Evolutionary conservation across 768 basidiomycete genomes (phyloP), one percentile per base, ranked within the genome.

Genomic region (Cystofilobasidium ferigula): DNA sequence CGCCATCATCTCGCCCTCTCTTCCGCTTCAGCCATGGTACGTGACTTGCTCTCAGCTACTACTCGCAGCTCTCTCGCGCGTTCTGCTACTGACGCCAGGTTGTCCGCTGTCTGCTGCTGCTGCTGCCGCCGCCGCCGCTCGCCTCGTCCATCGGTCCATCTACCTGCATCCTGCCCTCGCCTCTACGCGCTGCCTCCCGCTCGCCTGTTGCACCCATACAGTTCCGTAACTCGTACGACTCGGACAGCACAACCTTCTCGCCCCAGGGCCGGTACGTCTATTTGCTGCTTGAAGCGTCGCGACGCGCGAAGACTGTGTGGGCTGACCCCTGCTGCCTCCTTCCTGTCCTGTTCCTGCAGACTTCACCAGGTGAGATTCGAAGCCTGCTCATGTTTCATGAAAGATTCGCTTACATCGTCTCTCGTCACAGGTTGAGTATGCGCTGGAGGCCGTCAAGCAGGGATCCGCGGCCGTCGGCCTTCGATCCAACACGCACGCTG

Each of bases 381-480:
- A 35, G 9, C 9, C 32, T 65, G 71, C 71, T 73, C 70, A 57
- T 40, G 40, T 32, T n/a, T 24, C 62, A 20, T 59, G 59, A n/a
- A n/a, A n/a, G n/a, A n/a, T n/a, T n/a, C n/a, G n/a, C n/a, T n/a
- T n/a, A n/a, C n/a, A n/a, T n/a, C n/a, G n/a, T n/a, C 28, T 32
- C 35, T 28, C n/a, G 51, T 2, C 16, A 2, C 90, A 95, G 76
- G 92, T 95, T 71, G 93, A 95, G 78, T 95, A 99, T 83, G 93
- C 95, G 1, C 85, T 97, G 62, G 95, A 99, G 78, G 95, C 95
- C 67, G 94, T 99, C 71, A 99, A 99, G 81, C 95, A 98, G 75
- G 95, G 95, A 69, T 97, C 93, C 67, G 95, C 95, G n/a, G 93
- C 91, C 47, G 93, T 99, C 54, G 95, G 95, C 60, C 76, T 99